phyloP scores from a whole-genome alignment of 345 rosid genomes.

The Dipteronia dyeriana region DNA sequence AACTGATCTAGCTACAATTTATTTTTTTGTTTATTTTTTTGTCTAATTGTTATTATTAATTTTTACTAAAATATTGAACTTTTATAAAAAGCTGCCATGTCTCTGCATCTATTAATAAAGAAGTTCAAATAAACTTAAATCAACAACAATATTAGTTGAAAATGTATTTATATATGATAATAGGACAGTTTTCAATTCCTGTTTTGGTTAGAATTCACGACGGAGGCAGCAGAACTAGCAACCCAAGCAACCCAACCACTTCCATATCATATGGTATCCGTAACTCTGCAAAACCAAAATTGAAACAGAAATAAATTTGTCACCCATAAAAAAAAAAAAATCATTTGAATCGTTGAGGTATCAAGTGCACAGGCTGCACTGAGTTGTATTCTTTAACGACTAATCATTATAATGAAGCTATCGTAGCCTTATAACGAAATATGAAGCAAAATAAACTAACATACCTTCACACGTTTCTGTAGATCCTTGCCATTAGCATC shows the following conservation, averaged over 20 bases:
- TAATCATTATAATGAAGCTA: background rate
- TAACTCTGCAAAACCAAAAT: slow-evolving; percentile 44
- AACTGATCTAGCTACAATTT: too few relatives aligned
- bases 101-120: too few relatives aligned
- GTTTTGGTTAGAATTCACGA: background rate
- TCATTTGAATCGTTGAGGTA: too few relatives aligned
- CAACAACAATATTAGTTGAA: background rate
- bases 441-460: slow-evolving; percentile 15
- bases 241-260: background rate
- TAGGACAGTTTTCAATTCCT: background rate
- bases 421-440: background rate
- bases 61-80: too few relatives aligned
- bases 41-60: too few relatives aligned
- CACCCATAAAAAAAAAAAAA: too few relatives aligned
- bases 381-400: too few relatives aligned
- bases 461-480: slow-evolving; percentile 74
- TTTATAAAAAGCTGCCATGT: too few relatives aligned
- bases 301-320: background rate
- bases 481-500: slow-evolving; percentile 67
- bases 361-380: too few relatives aligned
- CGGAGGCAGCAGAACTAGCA: background rate
- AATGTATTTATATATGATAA: background rate
- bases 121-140: too few relatives aligned
- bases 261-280: slow-evolving; percentile 48
- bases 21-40: too few relatives aligned